Conservation (phyloP, 345 rosid species). For the Rhizophora mangle region DNA sequence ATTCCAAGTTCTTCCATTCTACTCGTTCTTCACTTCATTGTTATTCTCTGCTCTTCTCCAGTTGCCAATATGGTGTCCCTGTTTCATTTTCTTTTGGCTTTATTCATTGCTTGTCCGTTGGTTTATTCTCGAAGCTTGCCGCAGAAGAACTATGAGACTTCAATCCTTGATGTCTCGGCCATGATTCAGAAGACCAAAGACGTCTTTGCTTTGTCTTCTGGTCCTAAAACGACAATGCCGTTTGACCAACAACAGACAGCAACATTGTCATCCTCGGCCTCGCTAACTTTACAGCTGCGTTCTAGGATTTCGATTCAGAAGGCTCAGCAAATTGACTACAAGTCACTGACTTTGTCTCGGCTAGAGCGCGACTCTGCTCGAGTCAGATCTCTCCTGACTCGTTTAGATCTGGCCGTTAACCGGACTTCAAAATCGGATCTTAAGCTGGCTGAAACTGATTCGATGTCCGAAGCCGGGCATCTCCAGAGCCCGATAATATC, state of each 20-base stretch:
- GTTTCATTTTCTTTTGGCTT: slow-evolving; percentile 19
- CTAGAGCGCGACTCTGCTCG: slow-evolving; percentile 72
- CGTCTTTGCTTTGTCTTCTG: slow-evolving; percentile 13
- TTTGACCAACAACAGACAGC: not conserved
- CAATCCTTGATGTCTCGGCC: slow-evolving; percentile 40
- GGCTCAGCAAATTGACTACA: slow-evolving; percentile 51
- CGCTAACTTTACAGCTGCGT: slow-evolving; percentile 44
- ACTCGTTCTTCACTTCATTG: no score
- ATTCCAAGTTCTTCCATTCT: no score
- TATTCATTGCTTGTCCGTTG: slow-evolving; percentile 18
- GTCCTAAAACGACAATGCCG: slow-evolving; percentile 5
- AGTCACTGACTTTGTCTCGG: slow-evolving; percentile 53
- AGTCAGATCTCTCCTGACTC: slow-evolving; percentile 48
- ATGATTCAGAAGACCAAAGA: slow-evolving; percentile 36
- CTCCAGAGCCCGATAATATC: slow-evolving; percentile 60
- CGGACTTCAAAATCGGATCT: slow-evolving; percentile 48
- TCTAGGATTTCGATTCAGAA: slow-evolving; percentile 43
- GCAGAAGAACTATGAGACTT: slow-evolving; percentile 14
- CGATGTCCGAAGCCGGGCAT: slow-evolving; percentile 32
- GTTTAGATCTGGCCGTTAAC: slow-evolving; percentile 48
- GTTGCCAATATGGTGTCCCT: slow-evolving; percentile 1
- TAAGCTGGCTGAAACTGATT: slow-evolving; percentile 31
- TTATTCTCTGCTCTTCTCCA: not conserved
- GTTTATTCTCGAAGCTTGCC: slow-evolving; percentile 33
- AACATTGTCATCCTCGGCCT: slow-evolving; percentile 16